Conservation (phyloP, 2,329 filamentous ascomycete species). For the Botryosphaeria agaves region DNA sequence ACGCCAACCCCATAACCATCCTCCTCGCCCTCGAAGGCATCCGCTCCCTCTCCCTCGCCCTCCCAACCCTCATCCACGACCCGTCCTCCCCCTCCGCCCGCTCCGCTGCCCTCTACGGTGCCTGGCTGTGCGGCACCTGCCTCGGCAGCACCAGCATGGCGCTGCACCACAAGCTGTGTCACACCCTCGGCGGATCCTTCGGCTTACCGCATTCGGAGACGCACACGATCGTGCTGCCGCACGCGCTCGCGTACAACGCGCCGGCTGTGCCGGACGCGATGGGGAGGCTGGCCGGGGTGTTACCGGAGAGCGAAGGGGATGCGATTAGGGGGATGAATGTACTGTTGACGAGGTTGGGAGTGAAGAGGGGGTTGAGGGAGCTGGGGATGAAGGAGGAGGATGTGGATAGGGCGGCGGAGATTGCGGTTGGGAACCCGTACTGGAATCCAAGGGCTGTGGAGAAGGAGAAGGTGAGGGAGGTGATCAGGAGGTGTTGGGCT, state of each 20-base stretch:
- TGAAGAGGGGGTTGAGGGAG: conserved; percentile 34
- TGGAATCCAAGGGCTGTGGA: conserved; percentile 41
- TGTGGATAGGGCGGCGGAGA: conserved; percentile 41
- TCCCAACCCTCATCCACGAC: conserved; percentile 34
- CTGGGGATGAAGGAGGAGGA: conserved; percentile 43
- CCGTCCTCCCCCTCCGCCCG: conserved; percentile 29
- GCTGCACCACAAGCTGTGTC: conserved; percentile 51
- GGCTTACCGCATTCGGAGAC: conserved; percentile 48
- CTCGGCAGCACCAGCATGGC: conserved; percentile 44
- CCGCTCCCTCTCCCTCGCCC: conserved; percentile 31
- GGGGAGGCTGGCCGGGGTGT: conserved; percentile 31
- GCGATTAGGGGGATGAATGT: conserved; percentile 39
- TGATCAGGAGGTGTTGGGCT: conserved; percentile 42
- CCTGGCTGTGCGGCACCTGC: conserved; percentile 46
- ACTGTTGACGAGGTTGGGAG: conserved; percentile 34
- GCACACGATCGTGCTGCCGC: conserved; percentile 44
- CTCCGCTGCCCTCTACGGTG: conserved; percentile 39
- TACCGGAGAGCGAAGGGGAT: conserved; percentile 41
- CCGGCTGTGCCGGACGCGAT: conserved; percentile 35
- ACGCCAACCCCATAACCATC: conserved; percentile 41
- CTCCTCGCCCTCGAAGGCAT: conserved; percentile 42
- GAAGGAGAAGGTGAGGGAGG: conserved; percentile 32
- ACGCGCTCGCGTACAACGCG: conserved; percentile 45
- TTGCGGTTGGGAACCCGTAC: conserved; percentile 40
- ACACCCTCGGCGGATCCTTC: conserved; percentile 45